A percentile compares a stretch with the other conserved stretches of the same genome.
Conservation (phyloP, 78 protist species). For the Speleostelium caveatum region DNA sequence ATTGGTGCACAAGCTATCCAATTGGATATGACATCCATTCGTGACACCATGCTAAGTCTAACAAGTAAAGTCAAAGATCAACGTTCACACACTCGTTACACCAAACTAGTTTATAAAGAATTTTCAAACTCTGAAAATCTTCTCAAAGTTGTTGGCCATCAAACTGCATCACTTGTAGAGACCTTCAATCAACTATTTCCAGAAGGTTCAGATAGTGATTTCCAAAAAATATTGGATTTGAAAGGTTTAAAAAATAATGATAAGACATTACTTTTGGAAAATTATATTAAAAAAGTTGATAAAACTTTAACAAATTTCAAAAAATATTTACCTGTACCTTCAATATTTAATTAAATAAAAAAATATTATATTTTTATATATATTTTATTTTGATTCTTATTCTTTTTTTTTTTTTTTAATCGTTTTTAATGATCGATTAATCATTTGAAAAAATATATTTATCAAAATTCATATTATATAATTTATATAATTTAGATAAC, state of each 20-base stretch:
- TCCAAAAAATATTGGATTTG: constrained; percentile 80
- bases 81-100: constrained; percentile 40
- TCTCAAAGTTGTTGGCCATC: constrained; percentile 68
- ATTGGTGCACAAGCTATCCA: constrained; percentile 65
- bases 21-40: constrained; percentile 57
- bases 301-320: constrained; percentile 25
- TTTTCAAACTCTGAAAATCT: constrained; percentile 57
- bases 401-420: too few relatives aligned
- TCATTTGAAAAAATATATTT: too few relatives aligned
- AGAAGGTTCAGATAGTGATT: constrained; percentile 24
- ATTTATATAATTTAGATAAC: too few relatives aligned
- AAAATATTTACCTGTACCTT: neutral
- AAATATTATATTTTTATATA: too few relatives aligned
- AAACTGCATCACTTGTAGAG: constrained; percentile 12
- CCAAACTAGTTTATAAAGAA: constrained; percentile 48
- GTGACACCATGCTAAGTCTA: constrained; percentile 18
- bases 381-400: too few relatives aligned
- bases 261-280: constrained; percentile 55
- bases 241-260: constrained; percentile 66
- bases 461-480: too few relatives aligned
- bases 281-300: constrained; percentile 24
- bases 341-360: neutral
- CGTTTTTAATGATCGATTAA: too few relatives aligned
- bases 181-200: constrained; percentile 54
- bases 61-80: constrained; percentile 28